These are phyloP conservation scores for Monosporozyma servazzii DNA, from an alignment of 805 yeast genomes.

Conservation along the genomic window DNA sequence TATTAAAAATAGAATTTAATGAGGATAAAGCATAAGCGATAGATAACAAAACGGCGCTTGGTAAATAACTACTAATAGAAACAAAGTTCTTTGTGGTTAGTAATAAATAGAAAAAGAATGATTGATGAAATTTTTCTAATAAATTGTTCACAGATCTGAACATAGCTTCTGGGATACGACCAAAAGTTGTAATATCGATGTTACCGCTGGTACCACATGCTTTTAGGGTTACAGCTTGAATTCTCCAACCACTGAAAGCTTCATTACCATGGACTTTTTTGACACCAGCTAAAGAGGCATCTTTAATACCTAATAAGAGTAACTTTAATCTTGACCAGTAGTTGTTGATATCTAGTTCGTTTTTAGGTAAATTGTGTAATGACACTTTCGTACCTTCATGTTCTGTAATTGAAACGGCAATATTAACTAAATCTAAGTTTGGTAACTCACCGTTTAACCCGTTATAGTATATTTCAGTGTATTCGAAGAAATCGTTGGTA, in stretches of 20 bases:
- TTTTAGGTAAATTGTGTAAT: constrained; percentile 48
- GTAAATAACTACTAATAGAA: constrained; percentile 87
- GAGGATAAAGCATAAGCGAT: constrained; percentile 63
- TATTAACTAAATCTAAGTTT: constrained; percentile 78
- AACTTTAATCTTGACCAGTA: constrained; percentile 51
- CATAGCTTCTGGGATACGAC: constrained; percentile 79
- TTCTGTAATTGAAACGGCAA: constrained; percentile 61
- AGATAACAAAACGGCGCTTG: constrained; percentile 69
- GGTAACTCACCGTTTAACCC: constrained; percentile 96
- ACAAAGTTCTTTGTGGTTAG: constrained; percentile 74
- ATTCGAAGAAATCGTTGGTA: constrained; percentile 56
- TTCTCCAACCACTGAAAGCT: constrained; percentile 92
- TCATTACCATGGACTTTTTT: constrained; percentile 63
- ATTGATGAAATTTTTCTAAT: constrained; percentile 92
- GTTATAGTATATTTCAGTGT: constrained; percentile 65
- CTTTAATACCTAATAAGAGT: constrained; percentile 54
- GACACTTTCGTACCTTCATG: constrained; percentile 69
- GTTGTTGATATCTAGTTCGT: constrained; percentile 37
- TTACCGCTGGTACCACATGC: constrained; percentile 54
- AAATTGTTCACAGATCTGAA: constrained; percentile 86
- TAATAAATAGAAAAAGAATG: constrained; percentile 84
- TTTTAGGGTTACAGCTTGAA: constrained; percentile 75
- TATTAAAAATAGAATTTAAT: constrained; percentile 43
- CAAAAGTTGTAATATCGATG: constrained; percentile 85
- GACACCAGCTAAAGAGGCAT: constrained; percentile 64